Evolutionary conservation across 2,329 filamentous ascomycete species (phyloP).

Genomic region (Rutstroemia sp.): DNA sequence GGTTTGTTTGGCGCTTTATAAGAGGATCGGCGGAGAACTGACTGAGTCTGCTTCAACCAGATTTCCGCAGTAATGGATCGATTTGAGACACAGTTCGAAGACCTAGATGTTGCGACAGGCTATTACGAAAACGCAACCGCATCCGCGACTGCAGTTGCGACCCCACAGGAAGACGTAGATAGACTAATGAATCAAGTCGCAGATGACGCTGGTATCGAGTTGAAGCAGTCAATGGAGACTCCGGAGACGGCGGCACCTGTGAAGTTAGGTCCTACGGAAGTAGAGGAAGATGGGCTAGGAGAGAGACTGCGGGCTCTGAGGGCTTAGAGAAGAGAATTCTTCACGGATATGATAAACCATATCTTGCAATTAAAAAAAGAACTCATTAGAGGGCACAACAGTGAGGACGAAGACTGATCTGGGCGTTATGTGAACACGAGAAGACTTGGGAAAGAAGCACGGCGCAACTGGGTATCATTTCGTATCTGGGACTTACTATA

Average conservation of each 20-base stretch:
- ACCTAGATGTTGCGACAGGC: slow-evolving; percentile 39
- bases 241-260: slow-evolving; percentile 50
- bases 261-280: slow-evolving; percentile 61
- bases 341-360: not conserved
- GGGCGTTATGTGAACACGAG: not conserved
- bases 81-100: slow-evolving; percentile 50
- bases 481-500: not conserved
- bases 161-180: slow-evolving; percentile 77
- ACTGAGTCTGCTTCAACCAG: slow-evolving; percentile 28
- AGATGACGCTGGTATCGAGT: slow-evolving; percentile 79
- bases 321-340: not conserved
- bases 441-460: not conserved
- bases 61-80: slow-evolving; percentile 60
- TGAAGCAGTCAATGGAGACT: slow-evolving; percentile 64
- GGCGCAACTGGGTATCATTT: not conserved
- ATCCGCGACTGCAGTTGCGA: slow-evolving; percentile 67
- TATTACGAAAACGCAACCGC: slow-evolving; percentile 77
- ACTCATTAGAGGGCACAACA: not conserved
- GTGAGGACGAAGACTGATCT: not conserved
- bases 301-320: slow-evolving; percentile 49
- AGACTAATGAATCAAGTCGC: slow-evolving; percentile 78
- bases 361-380: too few relatives aligned
- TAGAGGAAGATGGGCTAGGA: slow-evolving; percentile 69
- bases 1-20: slow-evolving; percentile 30
- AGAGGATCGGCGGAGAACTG: not conserved